Conservation (phyloP, 164 flowering plant genomes). For the Liquidambar formosana region DNA sequence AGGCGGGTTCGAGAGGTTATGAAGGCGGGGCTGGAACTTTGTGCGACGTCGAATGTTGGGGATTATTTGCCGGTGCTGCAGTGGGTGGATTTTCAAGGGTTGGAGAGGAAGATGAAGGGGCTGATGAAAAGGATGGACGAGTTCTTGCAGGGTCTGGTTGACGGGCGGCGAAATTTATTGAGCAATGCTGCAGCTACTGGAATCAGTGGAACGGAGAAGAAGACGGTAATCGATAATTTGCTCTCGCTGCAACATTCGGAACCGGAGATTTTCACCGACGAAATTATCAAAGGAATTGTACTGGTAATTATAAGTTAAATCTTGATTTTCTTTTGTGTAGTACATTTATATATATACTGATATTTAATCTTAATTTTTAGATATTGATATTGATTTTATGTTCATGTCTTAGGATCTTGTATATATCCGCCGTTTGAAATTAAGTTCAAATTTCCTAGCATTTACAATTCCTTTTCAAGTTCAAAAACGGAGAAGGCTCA, state of each 20-base stretch:
- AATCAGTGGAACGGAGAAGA: not conserved
- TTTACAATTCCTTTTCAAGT: too few relatives aligned
- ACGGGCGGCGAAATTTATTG: slow-evolving; percentile 5
- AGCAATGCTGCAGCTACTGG: not conserved
- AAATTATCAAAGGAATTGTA: slow-evolving; percentile 19
- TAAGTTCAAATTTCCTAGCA: too few relatives aligned
- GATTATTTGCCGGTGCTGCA: not conserved
- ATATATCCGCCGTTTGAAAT: too few relatives aligned
- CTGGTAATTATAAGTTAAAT: slow-evolving; percentile 1
- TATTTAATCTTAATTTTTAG: too few relatives aligned
- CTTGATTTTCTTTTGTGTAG: too few relatives aligned
- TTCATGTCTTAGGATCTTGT: too few relatives aligned
- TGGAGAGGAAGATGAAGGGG: not conserved
- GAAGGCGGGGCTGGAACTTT: not conserved
- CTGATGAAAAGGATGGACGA: not conserved
- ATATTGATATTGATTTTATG: too few relatives aligned
- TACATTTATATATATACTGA: too few relatives aligned
- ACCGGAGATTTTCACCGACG: slow-evolving; percentile 16
- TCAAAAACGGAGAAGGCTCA: too few relatives aligned
- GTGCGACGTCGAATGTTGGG: not conserved
- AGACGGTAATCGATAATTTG: slow-evolving; percentile 21
- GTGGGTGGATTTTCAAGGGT: not conserved
- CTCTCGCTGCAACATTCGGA: slow-evolving; percentile 7
- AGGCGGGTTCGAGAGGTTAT: not conserved
- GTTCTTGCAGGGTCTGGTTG: slow-evolving; percentile 11